Base-by-base conservation (phyloP, 129 eudicot genomes). In the Solidago caesia region DNA sequence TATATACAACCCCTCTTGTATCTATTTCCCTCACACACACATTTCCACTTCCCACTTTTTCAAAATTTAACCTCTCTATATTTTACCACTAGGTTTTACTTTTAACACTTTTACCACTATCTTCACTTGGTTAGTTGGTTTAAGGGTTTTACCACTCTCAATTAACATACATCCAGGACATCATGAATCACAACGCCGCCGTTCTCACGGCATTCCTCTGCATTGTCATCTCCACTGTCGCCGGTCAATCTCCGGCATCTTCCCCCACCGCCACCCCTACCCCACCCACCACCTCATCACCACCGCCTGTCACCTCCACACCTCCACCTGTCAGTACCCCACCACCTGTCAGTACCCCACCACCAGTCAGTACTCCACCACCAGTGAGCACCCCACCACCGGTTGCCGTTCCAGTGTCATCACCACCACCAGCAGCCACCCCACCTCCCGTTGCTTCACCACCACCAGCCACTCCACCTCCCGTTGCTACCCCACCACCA, bases 241-340 rank as follows among this genome's bases (percentile, higher is more conserved):
- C 77, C n/a, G 96, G 85, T 16, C 97, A 92, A 76, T 80, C 95
- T 63, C 96, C 96, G 4, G 64, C 97, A 1, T 70, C 79, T 25
- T 78, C 97, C 11, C 97, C 92, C 53, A 76, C 90, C 46, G 42
- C 84, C 6, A 59, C 75, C 49, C 48, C 84, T 0, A 27, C 91
- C 3, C 84, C 88, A 8, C 80, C 76, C 39, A 66, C 71, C 78
- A 33, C 81, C 82, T 0, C 84, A 82, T 6, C 15, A 83, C 95
- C 44, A 65, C 94, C 46, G 5, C 90, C 47, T 6, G 80, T 5
- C 86, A 4, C 90, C 0, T 67, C 87, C 1, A 75, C 85, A 3
- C 81, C 60, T 8, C 79, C 83, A 12, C 42, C 89, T 42, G 49
- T 12, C 27, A 39, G 89, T 16, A 9, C 90, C 26, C 82, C 91